Evolutionary conservation across 1,139 yeast species (phyloP).

Genomic region (Lodderomyces pseudojiufengensis): DNA sequence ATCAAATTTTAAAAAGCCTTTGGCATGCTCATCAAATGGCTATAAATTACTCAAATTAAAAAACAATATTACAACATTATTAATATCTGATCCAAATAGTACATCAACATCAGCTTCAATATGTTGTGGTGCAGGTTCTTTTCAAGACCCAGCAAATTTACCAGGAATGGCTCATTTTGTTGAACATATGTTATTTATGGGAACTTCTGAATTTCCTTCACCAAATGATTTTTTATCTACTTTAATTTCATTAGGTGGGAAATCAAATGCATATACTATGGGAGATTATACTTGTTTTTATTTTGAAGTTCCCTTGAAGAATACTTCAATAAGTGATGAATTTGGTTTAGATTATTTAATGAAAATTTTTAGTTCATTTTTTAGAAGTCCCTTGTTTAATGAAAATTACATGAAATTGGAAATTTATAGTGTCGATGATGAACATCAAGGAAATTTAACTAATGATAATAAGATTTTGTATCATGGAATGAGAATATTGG

Average conservation of each 20-base stretch:
- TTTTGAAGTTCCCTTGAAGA: constrained; percentile 53
- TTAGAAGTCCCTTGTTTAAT: constrained; percentile 46
- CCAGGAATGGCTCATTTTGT: constrained; percentile 72
- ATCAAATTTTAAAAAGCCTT: constrained; percentile 27
- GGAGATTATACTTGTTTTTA: constrained; percentile 61
- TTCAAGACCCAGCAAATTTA: constrained; percentile 51
- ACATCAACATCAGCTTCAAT: constrained; percentile 41
- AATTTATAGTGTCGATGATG: constrained; percentile 58
- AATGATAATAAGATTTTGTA: constrained; percentile 44
- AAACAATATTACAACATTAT: constrained; percentile 49
- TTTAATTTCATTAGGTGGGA: constrained; percentile 49
- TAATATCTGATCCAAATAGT: constrained; percentile 57
- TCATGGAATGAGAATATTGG: constrained; percentile 54
- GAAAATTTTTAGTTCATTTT: constrained; percentile 49
- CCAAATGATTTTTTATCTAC: constrained; percentile 43
- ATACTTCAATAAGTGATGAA: constrained; percentile 18
- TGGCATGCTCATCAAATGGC: constrained; percentile 30
- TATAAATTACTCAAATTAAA: constrained; percentile 40
- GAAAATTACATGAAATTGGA: constrained; percentile 44
- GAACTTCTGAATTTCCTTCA: constrained; percentile 41
- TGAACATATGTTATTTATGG: constrained; percentile 64
- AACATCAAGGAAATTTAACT: constrained; percentile 51
- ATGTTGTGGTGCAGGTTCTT: constrained; percentile 61
- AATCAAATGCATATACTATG: constrained; percentile 62
- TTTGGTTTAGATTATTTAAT: constrained; percentile 43